These are phyloP conservation scores for Phlyctochytrium bullatum DNA, from an alignment of 192 early-diverging fungal genomes.

Conservation along the genomic window DNA sequence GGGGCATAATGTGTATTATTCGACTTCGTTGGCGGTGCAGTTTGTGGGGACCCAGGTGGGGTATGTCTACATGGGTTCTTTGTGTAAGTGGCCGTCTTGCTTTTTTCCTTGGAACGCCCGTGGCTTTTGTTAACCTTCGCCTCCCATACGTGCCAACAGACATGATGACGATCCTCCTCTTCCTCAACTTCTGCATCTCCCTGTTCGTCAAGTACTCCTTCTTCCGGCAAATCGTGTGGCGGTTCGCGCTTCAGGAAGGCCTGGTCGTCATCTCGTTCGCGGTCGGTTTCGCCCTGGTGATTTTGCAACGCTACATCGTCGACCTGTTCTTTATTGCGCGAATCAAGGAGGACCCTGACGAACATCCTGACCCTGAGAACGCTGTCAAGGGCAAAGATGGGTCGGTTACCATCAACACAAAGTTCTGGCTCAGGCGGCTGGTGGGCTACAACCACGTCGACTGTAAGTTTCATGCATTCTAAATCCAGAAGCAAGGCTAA, in stretches of 20 bases:
- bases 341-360: slow-evolving; percentile 4
- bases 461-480: background rate
- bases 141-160: background rate
- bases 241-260: slow-evolving; percentile 5
- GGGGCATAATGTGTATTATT: background rate
- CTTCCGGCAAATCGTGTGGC: background rate
- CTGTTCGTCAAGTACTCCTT: background rate
- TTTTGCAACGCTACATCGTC: slow-evolving; percentile 3
- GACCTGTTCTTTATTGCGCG: slow-evolving; percentile 8
- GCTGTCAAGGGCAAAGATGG: background rate
- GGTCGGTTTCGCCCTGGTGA: background rate
- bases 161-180: background rate
- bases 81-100: background rate
- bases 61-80: background rate
- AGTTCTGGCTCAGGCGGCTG: slow-evolving; percentile 13
- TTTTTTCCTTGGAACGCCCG: background rate
- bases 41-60: slow-evolving; percentile 7
- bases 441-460: slow-evolving; percentile 14
- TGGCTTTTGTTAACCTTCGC: too few species aligned
- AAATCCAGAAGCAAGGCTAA: background rate
- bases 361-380: background rate
- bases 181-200: background rate
- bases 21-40: background rate
- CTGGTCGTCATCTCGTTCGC: slow-evolving; percentile 8
- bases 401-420: background rate